These are phyloP conservation scores for Pseudocercospora vitis DNA, from an alignment of 2,329 filamentous ascomycete species.

Conservation along the genomic window DNA sequence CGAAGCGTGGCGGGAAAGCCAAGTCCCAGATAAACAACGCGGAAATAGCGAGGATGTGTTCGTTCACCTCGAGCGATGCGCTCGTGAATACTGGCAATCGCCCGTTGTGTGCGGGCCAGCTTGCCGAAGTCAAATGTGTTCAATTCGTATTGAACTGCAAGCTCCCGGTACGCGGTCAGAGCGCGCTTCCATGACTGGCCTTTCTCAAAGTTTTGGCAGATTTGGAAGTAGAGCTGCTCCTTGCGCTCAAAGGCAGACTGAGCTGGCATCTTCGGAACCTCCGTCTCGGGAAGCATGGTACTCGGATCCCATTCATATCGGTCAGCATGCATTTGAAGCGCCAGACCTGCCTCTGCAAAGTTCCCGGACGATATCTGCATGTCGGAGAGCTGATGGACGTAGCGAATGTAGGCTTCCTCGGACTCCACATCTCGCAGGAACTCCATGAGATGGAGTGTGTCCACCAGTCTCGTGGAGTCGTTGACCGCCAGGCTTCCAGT, in stretches of 20 bases:
- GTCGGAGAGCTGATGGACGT: constrained; percentile 85
- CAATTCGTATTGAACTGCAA: constrained; percentile 85
- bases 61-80: constrained; percentile 79
- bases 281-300: constrained; percentile 63
- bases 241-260: constrained; percentile 91
- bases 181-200: constrained; percentile 93
- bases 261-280: constrained; percentile 73
- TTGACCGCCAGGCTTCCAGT: constrained; percentile 62
- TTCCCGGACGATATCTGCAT: constrained; percentile 76
- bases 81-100: constrained; percentile 91
- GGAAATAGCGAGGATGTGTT: constrained; percentile 81
- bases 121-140: constrained; percentile 91
- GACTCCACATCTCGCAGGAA: constrained; percentile 96
- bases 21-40: constrained; percentile 83
- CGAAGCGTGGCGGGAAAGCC: constrained; percentile 79
- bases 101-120: constrained; percentile 77
- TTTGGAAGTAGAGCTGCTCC: constrained; percentile 86
- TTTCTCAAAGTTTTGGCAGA: constrained; percentile 93
- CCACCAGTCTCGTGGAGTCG: constrained; percentile 80
- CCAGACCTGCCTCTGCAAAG: constrained; percentile 82
- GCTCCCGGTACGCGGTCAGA: constrained; percentile 82
- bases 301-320: constrained; percentile 87
- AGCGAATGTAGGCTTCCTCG: constrained; percentile 93
- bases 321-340: constrained; percentile 85
- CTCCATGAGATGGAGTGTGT: constrained; percentile 88